These are phyloP conservation scores for Cucurbita moschata DNA, from an alignment of 306 rosid species.

Conservation along the genomic window DNA sequence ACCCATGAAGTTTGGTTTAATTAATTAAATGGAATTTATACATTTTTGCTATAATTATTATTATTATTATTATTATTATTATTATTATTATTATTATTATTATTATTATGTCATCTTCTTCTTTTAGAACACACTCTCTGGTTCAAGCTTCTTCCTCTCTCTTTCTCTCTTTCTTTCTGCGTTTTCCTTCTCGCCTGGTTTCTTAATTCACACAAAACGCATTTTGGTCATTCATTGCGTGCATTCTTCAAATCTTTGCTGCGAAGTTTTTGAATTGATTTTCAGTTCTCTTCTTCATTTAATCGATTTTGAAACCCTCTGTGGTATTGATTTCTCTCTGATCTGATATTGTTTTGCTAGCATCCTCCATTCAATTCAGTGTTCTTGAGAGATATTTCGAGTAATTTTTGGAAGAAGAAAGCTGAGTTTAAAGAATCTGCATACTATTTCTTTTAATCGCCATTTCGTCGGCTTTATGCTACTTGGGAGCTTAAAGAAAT, in stretches of 20 bases:
- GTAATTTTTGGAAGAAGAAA: neutral
- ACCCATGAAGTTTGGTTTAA: neutral
- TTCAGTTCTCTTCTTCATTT: constrained; percentile 7
- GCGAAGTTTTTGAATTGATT: constrained; percentile 15
- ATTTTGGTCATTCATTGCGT: constrained; percentile 16
- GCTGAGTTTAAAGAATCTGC: neutral
- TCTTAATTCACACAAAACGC: constrained; percentile 28
- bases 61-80: no score
- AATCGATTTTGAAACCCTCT: neutral
- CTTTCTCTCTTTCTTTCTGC: neutral
- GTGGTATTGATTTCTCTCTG: neutral
- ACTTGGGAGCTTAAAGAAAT: neutral
- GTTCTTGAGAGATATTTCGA: neutral
- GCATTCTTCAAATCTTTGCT: constrained; percentile 8
- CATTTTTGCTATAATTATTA: neutral
- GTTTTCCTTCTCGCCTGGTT: constrained; percentile 26
- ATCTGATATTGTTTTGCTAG: neutral
- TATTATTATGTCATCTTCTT: neutral
- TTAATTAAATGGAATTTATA: neutral
- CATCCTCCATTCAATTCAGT: neutral
- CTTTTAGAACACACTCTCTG: neutral
- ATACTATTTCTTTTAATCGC: neutral
- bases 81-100: neutral
- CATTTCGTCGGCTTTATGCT: neutral
- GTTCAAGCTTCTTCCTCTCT: constrained; percentile 1